Conservation (phyloP, 768 basidiomycete genomes). For the Lanmaoa rubissima region DNA sequence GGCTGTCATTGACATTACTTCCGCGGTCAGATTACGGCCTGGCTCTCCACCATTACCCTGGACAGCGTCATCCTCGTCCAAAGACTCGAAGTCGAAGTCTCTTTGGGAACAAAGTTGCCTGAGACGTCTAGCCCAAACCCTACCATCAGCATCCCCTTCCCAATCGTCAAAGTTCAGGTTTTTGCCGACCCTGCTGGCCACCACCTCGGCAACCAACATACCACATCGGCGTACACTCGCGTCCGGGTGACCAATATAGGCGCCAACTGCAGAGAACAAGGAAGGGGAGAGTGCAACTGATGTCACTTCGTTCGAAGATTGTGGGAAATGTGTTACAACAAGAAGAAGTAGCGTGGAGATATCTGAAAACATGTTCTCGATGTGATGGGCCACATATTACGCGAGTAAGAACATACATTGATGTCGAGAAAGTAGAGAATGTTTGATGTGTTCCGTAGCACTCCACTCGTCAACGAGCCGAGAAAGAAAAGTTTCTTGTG, state of each 20-base stretch:
- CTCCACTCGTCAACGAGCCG: conserved; percentile 67
- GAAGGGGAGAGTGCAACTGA: conserved; percentile 51
- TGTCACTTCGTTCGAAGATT: conserved; percentile 43
- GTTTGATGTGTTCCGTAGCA: conserved; percentile 72
- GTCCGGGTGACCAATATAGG: conserved; percentile 80
- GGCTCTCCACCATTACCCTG: conserved; percentile 7
- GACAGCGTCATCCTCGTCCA: conserved; percentile 11
- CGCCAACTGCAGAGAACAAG: conserved; percentile 67
- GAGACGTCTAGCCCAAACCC: conserved; percentile 61
- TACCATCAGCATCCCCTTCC: conserved; percentile 72
- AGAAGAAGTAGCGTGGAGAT: conserved; percentile 70
- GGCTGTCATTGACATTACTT: conserved; percentile 1
- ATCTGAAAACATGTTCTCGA: conserved; percentile 44
- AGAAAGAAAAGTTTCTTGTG: conserved; percentile 46
- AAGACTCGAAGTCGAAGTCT: conserved; percentile 49
- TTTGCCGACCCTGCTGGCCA: conserved; percentile 61
- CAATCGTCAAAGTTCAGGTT: conserved; percentile 78
- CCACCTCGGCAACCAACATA: conserved; percentile 87
- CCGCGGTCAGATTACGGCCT: conserved; percentile 15
- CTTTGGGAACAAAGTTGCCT: conserved; percentile 49
- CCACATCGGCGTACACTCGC: conserved; percentile 78
- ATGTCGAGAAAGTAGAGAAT: conserved; percentile 73
- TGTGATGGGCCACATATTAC: background rate
- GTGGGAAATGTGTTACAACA: conserved; percentile 57
- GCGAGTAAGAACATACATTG: conserved; percentile 53